phyloP scores from a whole-genome alignment of 208 protist species.

The Vickermania spadyakhi region DNA sequence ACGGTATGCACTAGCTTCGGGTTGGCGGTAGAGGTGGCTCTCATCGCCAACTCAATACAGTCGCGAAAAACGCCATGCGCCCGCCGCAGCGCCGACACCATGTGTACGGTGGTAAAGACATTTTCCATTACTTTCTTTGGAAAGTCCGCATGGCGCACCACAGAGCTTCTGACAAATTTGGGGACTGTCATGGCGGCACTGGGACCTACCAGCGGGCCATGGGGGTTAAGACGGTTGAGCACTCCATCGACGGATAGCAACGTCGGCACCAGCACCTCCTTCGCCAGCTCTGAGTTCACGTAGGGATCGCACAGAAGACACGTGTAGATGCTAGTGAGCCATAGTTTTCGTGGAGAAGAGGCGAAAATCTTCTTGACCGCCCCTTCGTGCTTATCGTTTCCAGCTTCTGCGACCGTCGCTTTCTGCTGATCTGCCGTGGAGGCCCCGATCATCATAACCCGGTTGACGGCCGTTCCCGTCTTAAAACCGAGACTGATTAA shows the following conservation, averaged over 20 bases:
- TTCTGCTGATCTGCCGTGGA: constrained; percentile 25
- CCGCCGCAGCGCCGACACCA: constrained; percentile 25
- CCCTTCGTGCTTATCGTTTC: constrained; percentile 19
- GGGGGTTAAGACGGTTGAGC: constrained; percentile 39
- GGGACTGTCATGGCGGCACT: constrained; percentile 2
- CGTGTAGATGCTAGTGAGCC: too few species aligned
- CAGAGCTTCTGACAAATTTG: constrained; percentile 17
- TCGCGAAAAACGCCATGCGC: constrained; percentile 25
- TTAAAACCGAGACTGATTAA: constrained; percentile 23
- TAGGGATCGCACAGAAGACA: too few species aligned
- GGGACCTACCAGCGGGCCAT: constrained; percentile 9
- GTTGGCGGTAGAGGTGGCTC: constrained; percentile 24
- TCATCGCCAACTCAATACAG: constrained; percentile 26
- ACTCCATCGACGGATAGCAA: too few species aligned
- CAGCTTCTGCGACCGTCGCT: constrained; percentile 15
- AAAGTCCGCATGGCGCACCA: too few species aligned
- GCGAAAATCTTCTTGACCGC: constrained; percentile 22
- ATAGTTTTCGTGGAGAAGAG: too few species aligned
- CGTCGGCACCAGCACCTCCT: too few species aligned
- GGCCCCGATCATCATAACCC: constrained; percentile 50
- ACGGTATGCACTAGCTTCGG: too few species aligned
- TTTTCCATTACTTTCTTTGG: constrained; percentile 16
- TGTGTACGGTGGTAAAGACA: constrained; percentile 14
- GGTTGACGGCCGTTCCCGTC: constrained; percentile 21
- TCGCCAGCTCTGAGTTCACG: too few species aligned